phyloP scores from a whole-genome alignment of 352 stramenopile species.

The Globisporangium okanoganense region DNA sequence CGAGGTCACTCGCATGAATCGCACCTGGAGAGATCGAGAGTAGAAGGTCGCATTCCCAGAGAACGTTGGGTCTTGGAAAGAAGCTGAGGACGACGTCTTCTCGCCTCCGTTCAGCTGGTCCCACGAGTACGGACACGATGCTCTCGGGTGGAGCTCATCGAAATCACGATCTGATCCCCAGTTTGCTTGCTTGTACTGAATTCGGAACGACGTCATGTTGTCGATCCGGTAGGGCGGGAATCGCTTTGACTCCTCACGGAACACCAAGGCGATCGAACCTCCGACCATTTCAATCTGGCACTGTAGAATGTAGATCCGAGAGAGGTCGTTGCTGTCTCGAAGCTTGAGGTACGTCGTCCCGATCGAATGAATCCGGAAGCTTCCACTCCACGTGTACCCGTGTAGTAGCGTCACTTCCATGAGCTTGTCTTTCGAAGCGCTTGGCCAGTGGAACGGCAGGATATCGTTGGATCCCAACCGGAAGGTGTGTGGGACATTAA shows the following conservation, averaged over 20 bases:
- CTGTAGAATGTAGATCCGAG: slow-evolving; percentile 86
- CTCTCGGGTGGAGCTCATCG: slow-evolving; percentile 68
- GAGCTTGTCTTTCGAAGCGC: slow-evolving; percentile 65
- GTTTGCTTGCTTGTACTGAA: slow-evolving; percentile 80
- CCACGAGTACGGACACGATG: slow-evolving; percentile 84
- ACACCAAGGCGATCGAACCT: slow-evolving; percentile 80
- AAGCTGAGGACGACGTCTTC: slow-evolving; percentile 48
- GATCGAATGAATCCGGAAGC: slow-evolving; percentile 83
- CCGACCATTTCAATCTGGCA: slow-evolving; percentile 86
- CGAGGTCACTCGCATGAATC: slow-evolving; percentile 85
- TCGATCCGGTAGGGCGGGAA: slow-evolving; percentile 90
- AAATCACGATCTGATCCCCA: slow-evolving; percentile 73
- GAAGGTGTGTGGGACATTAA: slow-evolving; percentile 71
- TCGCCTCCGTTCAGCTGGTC: slow-evolving; percentile 72
- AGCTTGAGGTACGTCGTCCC: slow-evolving; percentile 87
- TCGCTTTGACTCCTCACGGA: slow-evolving; percentile 79
- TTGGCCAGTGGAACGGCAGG: slow-evolving; percentile 84
- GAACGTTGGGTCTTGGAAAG: slow-evolving; percentile 67
- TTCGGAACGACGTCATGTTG: slow-evolving; percentile 89
- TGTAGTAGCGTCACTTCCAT: slow-evolving; percentile 84
- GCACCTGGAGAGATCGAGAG: slow-evolving; percentile 73
- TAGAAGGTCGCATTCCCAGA: slow-evolving; percentile 47
- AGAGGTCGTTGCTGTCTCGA: slow-evolving; percentile 57
- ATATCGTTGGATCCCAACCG: slow-evolving; percentile 71
- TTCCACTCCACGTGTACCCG: slow-evolving; percentile 81